These are phyloP conservation scores for Cladosporium sp. DNA, from an alignment of 2,329 filamentous ascomycete species.

Conservation along the genomic window DNA sequence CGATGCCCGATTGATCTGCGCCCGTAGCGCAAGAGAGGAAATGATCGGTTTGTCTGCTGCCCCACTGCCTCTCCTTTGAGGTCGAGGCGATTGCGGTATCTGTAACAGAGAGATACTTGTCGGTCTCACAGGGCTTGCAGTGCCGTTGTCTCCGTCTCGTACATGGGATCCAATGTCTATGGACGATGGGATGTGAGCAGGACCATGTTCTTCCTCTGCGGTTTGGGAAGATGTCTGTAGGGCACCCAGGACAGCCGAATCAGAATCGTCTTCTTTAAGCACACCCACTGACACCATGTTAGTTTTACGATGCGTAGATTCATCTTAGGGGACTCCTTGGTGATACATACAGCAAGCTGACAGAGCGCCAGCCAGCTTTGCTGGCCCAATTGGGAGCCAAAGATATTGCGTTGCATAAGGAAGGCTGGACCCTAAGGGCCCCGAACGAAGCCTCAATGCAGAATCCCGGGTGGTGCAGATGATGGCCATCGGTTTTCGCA, in stretches of 20 bases:
- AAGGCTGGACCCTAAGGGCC: background rate
- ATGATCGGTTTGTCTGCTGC: background rate
- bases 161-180: background rate
- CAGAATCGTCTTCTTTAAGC: background rate
- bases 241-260: background rate
- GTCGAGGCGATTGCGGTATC: background rate
- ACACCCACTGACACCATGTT: background rate
- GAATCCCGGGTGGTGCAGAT: background rate
- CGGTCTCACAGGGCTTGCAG: background rate
- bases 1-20: background rate
- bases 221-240: background rate
- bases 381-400: conserved; percentile 8
- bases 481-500: background rate
- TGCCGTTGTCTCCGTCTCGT: background rate
- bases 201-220: background rate
- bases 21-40: background rate
- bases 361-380: background rate
- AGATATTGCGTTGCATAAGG: background rate
- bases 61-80: background rate
- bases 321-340: background rate
- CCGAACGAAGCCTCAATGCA: background rate
- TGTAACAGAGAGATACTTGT: background rate
- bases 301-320: background rate
- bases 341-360: background rate
- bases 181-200: background rate